A percentile compares a stretch with the other conserved stretches of the same genome.
phyloP scores from a whole-genome alignment of 495 filamentous ascomycete species.

The Terfezia boudieri region DNA sequence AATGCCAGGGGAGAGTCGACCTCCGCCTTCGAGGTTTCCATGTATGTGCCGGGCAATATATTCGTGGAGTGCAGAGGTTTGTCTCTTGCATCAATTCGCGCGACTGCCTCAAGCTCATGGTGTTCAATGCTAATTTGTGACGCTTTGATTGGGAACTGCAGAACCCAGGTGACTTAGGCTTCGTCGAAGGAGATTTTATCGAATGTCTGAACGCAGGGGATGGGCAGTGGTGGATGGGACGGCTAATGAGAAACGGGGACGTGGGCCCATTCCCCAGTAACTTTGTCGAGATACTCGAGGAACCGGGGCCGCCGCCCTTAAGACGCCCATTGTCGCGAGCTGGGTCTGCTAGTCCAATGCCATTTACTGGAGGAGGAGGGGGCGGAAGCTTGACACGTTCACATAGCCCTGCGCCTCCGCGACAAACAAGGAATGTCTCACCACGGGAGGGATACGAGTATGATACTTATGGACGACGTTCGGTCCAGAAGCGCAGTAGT shows the following conservation, averaged over 20 bases:
- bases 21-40: conserved; percentile 66
- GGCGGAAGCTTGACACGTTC: conserved; percentile 27
- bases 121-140: neutral
- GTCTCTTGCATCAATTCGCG: conserved; percentile 4
- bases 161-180: conserved; percentile 82
- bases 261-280: conserved; percentile 90
- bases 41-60: conserved; percentile 93
- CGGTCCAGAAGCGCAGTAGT: conserved; percentile 2
- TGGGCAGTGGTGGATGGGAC: conserved; percentile 94
- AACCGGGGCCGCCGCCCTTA: conserved; percentile 45
- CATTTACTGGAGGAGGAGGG: conserved; percentile 17
- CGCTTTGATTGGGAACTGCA: conserved; percentile 12
- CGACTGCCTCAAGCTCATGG: conserved; percentile 1
- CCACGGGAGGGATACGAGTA: neutral
- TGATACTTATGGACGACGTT: conserved; percentile 17
- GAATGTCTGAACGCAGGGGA: conserved; percentile 96
- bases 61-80: conserved; percentile 85
- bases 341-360: conserved; percentile 53
- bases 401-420: neutral
- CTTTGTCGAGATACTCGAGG: conserved; percentile 76
- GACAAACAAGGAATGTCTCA: neutral
- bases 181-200: conserved; percentile 92
- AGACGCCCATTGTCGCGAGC: conserved; percentile 26
- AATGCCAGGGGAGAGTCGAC: conserved; percentile 39
- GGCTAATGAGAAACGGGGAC: conserved; percentile 65